phyloP scores from a whole-genome alignment of 73 alveolate genomes.

The Paramecium primaurelia region DNA sequence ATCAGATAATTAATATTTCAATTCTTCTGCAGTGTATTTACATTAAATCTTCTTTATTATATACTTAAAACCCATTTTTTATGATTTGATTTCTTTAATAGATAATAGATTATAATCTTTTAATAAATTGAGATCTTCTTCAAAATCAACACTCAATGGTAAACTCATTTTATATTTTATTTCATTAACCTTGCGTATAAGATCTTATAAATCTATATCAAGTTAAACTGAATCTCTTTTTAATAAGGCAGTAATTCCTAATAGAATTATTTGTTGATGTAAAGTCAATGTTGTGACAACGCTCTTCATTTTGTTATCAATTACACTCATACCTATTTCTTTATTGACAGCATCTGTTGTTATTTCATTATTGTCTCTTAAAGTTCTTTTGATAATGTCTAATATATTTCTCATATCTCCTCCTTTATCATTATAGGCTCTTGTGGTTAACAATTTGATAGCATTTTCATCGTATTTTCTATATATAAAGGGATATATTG shows the following conservation, averaged over 20 bases:
- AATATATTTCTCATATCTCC: slow-evolving; percentile 4
- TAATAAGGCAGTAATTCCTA: background rate
- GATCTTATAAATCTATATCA: background rate
- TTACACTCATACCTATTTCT: background rate
- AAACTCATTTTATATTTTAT: background rate
- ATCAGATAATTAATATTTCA: background rate
- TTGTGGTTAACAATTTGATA: background rate
- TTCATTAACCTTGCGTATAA: background rate
- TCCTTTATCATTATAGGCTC: slow-evolving; percentile 18
- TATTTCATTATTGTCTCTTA: background rate
- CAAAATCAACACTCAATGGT: background rate
- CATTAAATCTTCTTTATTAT: background rate
- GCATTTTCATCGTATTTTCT: slow-evolving; percentile 5
- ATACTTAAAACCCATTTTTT: background rate
- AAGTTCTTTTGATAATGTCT: background rate
- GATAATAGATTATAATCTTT: background rate
- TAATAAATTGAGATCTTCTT: background rate
- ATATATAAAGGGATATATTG: background rate
- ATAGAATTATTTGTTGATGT: background rate
- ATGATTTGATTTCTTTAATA: background rate
- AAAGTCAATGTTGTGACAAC: background rate
- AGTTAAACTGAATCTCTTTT: background rate
- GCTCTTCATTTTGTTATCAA: background rate
- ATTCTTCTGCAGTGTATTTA: background rate
- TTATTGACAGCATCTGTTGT: background rate